Evolutionary conservation across 371 early-diverging fungal species (phyloP).

Genomic region (Lichtheimia ramosa): DNA sequence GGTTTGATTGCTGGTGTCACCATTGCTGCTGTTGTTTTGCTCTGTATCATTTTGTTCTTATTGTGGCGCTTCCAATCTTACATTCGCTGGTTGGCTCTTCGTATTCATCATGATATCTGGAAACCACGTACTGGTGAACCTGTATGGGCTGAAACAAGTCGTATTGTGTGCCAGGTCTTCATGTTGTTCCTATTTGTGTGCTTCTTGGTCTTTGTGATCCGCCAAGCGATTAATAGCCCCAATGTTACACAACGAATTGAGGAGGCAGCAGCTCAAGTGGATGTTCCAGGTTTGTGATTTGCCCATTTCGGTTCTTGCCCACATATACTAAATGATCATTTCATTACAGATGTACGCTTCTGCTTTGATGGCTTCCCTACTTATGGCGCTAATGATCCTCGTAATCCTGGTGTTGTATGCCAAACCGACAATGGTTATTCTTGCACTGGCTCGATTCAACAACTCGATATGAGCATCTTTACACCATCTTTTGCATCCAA

Average conservation of each 20-base stretch:
- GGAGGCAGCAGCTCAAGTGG: slow-evolving; percentile 31
- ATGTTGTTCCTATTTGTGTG: slow-evolving; percentile 40
- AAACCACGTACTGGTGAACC: slow-evolving; percentile 55
- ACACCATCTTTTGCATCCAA: slow-evolving; percentile 39
- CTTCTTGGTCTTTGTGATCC: slow-evolving; percentile 47
- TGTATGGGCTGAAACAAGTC: slow-evolving; percentile 51
- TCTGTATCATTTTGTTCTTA: slow-evolving; percentile 39
- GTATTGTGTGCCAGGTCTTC: slow-evolving; percentile 42
- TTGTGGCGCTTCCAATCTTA: slow-evolving; percentile 47
- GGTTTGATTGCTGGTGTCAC: slow-evolving; percentile 50
- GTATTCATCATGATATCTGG: slow-evolving; percentile 50
- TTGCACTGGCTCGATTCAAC: slow-evolving; percentile 26
- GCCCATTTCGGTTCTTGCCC: neutral
- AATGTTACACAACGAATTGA: slow-evolving; percentile 49
- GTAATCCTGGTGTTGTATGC: slow-evolving; percentile 41
- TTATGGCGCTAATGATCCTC: slow-evolving; percentile 13
- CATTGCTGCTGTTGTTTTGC: slow-evolving; percentile 35
- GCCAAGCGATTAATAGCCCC: slow-evolving; percentile 48
- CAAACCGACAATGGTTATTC: slow-evolving; percentile 40
- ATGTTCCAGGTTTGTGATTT: slow-evolving; percentile 31
- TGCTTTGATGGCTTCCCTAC: slow-evolving; percentile 47
- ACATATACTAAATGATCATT: neutral
- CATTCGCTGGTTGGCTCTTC: slow-evolving; percentile 33
- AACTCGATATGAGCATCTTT: slow-evolving; percentile 42
- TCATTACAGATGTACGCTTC: slow-evolving; percentile 40